Evolutionary conservation across 805 yeast genomes (phyloP), one percentile per base, ranked within the genome.

Genomic region (Komagataella pastoris): DNA sequence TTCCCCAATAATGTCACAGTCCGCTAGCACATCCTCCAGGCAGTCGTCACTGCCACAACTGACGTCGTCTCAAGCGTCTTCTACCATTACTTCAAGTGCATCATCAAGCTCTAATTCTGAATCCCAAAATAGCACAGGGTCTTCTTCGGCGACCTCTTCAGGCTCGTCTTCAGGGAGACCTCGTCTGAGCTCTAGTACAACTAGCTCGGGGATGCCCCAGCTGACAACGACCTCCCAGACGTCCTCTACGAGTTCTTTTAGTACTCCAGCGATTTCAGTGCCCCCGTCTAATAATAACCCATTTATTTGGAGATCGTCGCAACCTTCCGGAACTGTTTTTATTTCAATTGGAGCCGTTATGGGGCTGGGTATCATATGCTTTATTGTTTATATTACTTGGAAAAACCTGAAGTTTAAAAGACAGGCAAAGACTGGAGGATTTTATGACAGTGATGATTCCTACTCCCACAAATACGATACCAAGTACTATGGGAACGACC

Each of bases 281-380:
- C 95, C 95, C 0, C 68, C 82, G 1, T 72, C 77, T 46, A 58
- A 57, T 17, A 67, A 73, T 49, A 88, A 88, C 64, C 96, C 96
- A 8, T 81, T 75, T 59, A 71, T 88, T 17, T 65, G 75, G 57
- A 65, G 69, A 48, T 65, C 80, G 5, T 61, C 61, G 18, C 70
- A 73, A 48, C 87, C 89, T 1, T 73, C 77, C 48, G 96, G 96
- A 1, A 84, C 93, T 1, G 89, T 88, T 2, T 88, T 87, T 66
- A 88, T 88, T 50, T 84, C 86, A 0, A 84, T 87, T 47, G 96
- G 95, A 1, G 71, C 83, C 8, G 71, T 82, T 44, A 79, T 82
- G 3, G 86, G 82, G 0, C 80, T 79, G 44, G 67, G 85, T 3
- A 64, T 81, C 18, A 55, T 82, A 3, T 73, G 54, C 4, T 49